These are phyloP conservation scores for Neonothopanus nambi DNA, from an alignment of 1,284 basidiomycete species.

Conservation along the genomic window DNA sequence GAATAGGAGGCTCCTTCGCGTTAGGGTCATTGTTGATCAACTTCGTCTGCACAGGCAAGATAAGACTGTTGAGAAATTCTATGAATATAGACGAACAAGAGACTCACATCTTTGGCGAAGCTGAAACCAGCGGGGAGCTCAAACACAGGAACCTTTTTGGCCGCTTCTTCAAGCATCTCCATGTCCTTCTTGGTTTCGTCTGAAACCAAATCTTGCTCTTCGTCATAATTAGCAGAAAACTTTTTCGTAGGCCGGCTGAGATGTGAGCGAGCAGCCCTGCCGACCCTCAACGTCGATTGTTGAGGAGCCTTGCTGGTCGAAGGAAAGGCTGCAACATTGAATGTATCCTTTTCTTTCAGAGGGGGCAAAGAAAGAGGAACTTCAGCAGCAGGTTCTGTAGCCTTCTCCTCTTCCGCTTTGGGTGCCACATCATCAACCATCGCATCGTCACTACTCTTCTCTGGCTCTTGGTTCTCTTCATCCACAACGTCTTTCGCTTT, in stretches of 20 bases:
- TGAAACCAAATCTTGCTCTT: constrained; percentile 56
- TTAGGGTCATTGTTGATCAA: constrained; percentile 36
- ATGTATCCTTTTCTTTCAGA: constrained; percentile 24
- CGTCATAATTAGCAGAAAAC: constrained; percentile 69
- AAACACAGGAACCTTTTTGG: constrained; percentile 55
- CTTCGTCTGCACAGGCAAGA: constrained; percentile 28
- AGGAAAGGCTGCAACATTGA: constrained; percentile 18
- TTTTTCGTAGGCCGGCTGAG: constrained; percentile 34
- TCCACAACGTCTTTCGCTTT: constrained; percentile 30
- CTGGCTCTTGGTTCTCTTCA: constrained; percentile 17
- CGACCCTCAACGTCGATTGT: constrained; percentile 63
- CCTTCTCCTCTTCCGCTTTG: neutral
- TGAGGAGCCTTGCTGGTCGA: constrained; percentile 25
- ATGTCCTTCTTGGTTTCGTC: constrained; percentile 41
- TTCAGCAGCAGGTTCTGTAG: neutral
- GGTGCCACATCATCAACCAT: constrained; percentile 15
- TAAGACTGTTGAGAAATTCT: constrained; percentile 15
- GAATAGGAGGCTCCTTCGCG: constrained; percentile 67
- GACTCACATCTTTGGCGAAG: constrained; percentile 63
- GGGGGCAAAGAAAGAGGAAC: constrained; percentile 25
- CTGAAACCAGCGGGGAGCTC: constrained; percentile 64
- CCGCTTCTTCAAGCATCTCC: constrained; percentile 49
- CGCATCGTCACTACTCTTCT: constrained; percentile 28
- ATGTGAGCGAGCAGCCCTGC: constrained; percentile 58
- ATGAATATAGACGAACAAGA: constrained; percentile 5